A percentile compares a stretch with the other conserved stretches of the same genome.
phyloP scores from a whole-genome alignment of 495 filamentous ascomycete genomes.

The Penicillium daleae region DNA sequence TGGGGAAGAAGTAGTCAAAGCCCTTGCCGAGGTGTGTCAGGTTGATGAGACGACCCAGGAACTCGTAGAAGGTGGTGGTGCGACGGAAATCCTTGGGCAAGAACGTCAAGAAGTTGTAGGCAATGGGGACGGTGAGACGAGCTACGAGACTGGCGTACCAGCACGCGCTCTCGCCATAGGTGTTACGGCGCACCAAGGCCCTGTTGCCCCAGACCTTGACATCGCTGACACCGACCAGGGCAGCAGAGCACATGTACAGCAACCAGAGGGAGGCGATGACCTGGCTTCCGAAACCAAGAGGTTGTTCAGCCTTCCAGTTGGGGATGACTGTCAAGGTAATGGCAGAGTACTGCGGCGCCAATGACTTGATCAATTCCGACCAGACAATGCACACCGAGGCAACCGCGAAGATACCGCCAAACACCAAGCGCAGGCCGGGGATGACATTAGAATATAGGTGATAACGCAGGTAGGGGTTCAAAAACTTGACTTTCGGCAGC shows the following conservation, averaged over 20 bases:
- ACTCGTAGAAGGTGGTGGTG: slow-evolving; percentile 79
- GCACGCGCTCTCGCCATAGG: slow-evolving; percentile 86
- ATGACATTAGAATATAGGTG: slow-evolving; percentile 70
- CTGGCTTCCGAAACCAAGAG: slow-evolving; percentile 83
- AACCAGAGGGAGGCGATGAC: slow-evolving; percentile 85
- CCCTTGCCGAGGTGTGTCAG: slow-evolving; percentile 81
- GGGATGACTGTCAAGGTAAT: slow-evolving; percentile 86
- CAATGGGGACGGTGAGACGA: slow-evolving; percentile 84
- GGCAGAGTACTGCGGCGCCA: slow-evolving; percentile 75
- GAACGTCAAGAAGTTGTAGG: slow-evolving; percentile 95
- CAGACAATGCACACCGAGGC: slow-evolving; percentile 85
- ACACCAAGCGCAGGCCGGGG: slow-evolving; percentile 62
- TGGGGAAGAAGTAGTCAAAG: slow-evolving; percentile 86
- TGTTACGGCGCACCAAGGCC: slow-evolving; percentile 86
- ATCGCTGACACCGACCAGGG: slow-evolving; percentile 81
- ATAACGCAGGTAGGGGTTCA: slow-evolving; percentile 89
- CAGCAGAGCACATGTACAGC: slow-evolving; percentile 87
- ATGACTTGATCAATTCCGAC: slow-evolving; percentile 84
- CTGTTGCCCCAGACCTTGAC: slow-evolving; percentile 95
- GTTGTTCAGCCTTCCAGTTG: slow-evolving; percentile 66
- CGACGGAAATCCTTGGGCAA: slow-evolving; percentile 67
- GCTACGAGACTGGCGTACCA: slow-evolving; percentile 95
- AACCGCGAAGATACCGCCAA: slow-evolving; percentile 66
- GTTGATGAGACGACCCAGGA: slow-evolving; percentile 82
- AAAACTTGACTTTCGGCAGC: slow-evolving; percentile 55